Percentiles rank a stretch among this genome's conserved stretches.
These are phyloP conservation scores for Gossypium schwendimanii DNA, from an alignment of 441 rosid genomes.

Conservation along the genomic window DNA sequence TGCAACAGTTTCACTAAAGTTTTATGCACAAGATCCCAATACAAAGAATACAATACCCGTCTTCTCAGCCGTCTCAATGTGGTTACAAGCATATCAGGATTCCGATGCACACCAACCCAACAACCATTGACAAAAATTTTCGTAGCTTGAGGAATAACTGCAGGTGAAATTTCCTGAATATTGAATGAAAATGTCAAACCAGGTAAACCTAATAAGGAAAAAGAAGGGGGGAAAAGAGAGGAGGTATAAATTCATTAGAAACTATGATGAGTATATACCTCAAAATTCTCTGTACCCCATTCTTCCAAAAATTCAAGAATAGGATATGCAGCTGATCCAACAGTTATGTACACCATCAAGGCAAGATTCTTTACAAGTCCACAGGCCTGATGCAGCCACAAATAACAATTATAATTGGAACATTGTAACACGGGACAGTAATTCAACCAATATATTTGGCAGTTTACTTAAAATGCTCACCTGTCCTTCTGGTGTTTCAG, in stretches of 20 bases:
- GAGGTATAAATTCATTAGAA: not conserved
- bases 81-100: slow-evolving; percentile 96
- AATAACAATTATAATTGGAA: slow-evolving; percentile 1
- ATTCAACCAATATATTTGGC: not conserved
- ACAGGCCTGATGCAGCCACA: slow-evolving; percentile 58
- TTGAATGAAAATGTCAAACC: slow-evolving; percentile 13
- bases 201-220: not conserved
- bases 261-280: slow-evolving; percentile 39
- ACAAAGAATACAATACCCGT: slow-evolving; percentile 34
- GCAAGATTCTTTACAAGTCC: slow-evolving; percentile 97
- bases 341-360: slow-evolving; percentile 92
- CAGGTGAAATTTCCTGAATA: slow-evolving; percentile 93
- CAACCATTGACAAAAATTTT: slow-evolving; percentile 94
- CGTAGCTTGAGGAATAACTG: slow-evolving; percentile 90
- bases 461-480: slow-evolving; percentile 26
- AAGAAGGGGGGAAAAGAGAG: not conserved
- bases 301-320: slow-evolving; percentile 87
- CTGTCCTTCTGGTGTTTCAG: slow-evolving; percentile 99
- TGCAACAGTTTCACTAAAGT: not conserved
- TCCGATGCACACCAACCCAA: slow-evolving; percentile 96
- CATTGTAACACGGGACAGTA: not conserved
- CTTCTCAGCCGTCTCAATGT: slow-evolving; percentile 86
- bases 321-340: slow-evolving; percentile 91
- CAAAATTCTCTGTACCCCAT: slow-evolving; percentile 96
- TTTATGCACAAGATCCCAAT: not conserved